Conservation (phyloP, 345 rosid genomes). For the Gossypium bickii region DNA sequence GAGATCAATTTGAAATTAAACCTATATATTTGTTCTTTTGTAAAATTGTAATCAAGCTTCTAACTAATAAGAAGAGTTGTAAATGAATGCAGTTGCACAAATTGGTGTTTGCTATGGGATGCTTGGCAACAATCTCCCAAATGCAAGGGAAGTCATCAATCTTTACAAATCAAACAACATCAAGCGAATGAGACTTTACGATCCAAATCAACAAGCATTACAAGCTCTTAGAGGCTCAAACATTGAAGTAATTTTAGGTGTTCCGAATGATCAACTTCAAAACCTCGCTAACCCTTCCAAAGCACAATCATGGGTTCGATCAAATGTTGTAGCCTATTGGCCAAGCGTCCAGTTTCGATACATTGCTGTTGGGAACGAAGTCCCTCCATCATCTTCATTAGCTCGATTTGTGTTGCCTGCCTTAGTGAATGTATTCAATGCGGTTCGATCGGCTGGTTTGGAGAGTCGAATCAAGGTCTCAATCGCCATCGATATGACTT, state of each 20-base stretch:
- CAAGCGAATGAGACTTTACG: conserved; percentile 40
- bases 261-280: conserved; percentile 37
- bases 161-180: conserved; percentile 36
- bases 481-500: conserved; percentile 19
- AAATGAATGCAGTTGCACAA: conserved; percentile 26
- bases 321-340: conserved; percentile 27
- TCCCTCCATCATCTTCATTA: conserved; percentile 22
- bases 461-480: conserved; percentile 38
- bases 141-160: conserved; percentile 22
- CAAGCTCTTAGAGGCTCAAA: conserved; percentile 41
- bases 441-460: conserved; percentile 30
- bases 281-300: conserved; percentile 26
- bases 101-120: conserved; percentile 46
- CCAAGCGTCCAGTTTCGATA: conserved; percentile 33
- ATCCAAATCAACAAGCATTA: conserved; percentile 32
- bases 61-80: not conserved
- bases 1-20: too few species aligned
- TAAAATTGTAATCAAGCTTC: too few species aligned
- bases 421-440: conserved; percentile 29
- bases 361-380: conserved; percentile 47
- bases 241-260: conserved; percentile 43
- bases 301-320: conserved; percentile 37
- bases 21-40: too few species aligned
- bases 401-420: conserved; percentile 35
- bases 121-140: conserved; percentile 48